Percentiles rank a stretch among this genome's conserved stretches.
Conservation (phyloP, 2,329 filamentous ascomycete genomes). For the Fusarium tupiense region DNA sequence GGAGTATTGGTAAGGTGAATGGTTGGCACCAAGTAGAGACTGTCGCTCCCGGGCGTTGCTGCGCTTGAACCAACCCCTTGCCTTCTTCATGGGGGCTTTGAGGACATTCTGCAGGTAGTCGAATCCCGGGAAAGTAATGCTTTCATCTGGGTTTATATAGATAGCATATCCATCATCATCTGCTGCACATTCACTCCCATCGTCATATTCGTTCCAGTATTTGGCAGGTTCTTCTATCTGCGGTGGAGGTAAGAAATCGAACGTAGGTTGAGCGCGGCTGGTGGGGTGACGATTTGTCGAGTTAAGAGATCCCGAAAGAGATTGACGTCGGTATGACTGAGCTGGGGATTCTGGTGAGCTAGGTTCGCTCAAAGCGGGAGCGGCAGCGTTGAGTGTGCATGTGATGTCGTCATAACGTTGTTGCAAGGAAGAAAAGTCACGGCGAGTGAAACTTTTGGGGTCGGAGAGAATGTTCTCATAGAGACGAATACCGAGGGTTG, state of each 20-base stretch:
- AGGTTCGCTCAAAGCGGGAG: constrained; percentile 52
- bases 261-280: constrained; percentile 39
- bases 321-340: constrained; percentile 22
- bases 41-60: constrained; percentile 42
- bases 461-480: constrained; percentile 71
- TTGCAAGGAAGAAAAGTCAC: constrained; percentile 67
- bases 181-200: constrained; percentile 75
- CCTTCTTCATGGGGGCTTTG: constrained; percentile 59
- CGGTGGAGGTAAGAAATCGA: constrained; percentile 47
- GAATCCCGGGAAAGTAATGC: constrained; percentile 69
- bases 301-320: constrained; percentile 14
- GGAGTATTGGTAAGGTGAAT: constrained; percentile 43
- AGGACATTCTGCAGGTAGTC: constrained; percentile 66
- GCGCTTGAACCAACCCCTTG: constrained; percentile 60
- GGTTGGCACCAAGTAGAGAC: constrained; percentile 45
- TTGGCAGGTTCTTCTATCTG: constrained; percentile 47
- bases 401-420: constrained; percentile 62
- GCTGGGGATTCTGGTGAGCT: constrained; percentile 50
- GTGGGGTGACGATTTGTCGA: constrained; percentile 32
- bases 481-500: constrained; percentile 71
- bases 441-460: constrained; percentile 76
- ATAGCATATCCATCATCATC: constrained; percentile 72
- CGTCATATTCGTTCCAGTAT: constrained; percentile 91
- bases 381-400: constrained; percentile 56
- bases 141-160: constrained; percentile 76